Evolutionary conservation across 768 basidiomycete genomes (phyloP).

Genomic region (Lyophyllum atratum): DNA sequence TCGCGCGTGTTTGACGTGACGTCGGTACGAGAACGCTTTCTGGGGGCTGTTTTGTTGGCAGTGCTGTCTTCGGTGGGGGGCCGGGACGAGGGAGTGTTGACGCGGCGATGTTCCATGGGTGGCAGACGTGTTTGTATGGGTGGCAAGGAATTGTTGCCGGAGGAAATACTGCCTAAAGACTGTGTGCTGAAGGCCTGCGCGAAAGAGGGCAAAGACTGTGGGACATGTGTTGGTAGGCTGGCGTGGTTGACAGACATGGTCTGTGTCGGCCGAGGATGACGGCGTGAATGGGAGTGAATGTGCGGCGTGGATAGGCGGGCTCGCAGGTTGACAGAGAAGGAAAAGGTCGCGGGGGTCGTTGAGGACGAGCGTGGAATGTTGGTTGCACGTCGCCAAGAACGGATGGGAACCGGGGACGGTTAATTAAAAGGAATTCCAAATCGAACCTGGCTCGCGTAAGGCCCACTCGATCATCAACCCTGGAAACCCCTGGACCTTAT

Average conservation of each 20-base stretch:
- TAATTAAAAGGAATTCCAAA: constrained; percentile 30
- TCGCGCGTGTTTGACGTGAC: constrained; percentile 32
- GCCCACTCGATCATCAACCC: constrained; percentile 13
- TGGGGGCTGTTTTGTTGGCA: constrained; percentile 24
- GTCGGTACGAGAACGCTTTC: constrained; percentile 51
- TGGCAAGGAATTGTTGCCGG: constrained; percentile 59
- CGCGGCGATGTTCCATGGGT: constrained; percentile 34
- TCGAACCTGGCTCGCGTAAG: constrained; percentile 20
- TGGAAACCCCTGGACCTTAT: constrained; percentile 7
- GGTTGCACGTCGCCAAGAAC: constrained; percentile 17
- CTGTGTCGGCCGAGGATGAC: neutral
- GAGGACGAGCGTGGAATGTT: constrained; percentile 12
- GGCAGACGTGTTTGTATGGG: constrained; percentile 57
- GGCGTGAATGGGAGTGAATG: constrained; percentile 9
- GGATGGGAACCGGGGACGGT: constrained; percentile 15
- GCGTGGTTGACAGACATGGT: constrained; percentile 43
- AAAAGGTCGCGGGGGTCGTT: neutral
- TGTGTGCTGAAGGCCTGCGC: constrained; percentile 70
- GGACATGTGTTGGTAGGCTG: constrained; percentile 46
- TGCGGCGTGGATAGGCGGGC: constrained; percentile 9
- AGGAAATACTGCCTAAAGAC: constrained; percentile 51
- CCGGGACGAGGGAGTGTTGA: constrained; percentile 34
- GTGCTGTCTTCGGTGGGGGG: constrained; percentile 31
- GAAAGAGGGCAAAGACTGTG: constrained; percentile 77
- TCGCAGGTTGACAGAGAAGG: constrained; percentile 3